A percentile compares a stretch with the other conserved stretches of the same genome.
Evolutionary conservation across 225 moss, liverwort and hornwort genomes (phyloP).

Genomic region (Marchantia paleacea): DNA sequence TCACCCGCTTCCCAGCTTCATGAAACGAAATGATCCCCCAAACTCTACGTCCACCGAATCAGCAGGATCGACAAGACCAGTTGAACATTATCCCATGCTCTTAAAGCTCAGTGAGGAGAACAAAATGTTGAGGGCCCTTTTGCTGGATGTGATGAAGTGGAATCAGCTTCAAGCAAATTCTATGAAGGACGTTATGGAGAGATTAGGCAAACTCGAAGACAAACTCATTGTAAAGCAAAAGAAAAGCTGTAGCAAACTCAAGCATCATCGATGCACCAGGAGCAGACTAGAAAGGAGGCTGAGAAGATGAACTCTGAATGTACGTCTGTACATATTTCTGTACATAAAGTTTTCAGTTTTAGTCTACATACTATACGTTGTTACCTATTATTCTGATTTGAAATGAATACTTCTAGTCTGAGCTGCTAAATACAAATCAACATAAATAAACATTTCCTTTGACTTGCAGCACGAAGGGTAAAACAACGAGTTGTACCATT

Average conservation of each 20-base stretch:
- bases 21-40: neutral
- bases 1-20: neutral
- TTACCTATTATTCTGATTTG: too few species aligned
- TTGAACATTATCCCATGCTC: neutral
- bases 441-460: too few species aligned
- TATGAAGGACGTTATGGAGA: constrained; percentile 20
- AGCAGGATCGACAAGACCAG: neutral
- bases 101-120: constrained; percentile 30
- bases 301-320: neutral
- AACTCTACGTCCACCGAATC: neutral
- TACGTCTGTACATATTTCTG: neutral
- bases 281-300: constrained; percentile 6
- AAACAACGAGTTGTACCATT: too few species aligned
- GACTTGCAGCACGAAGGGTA: too few species aligned
- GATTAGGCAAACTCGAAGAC: constrained; percentile 27
- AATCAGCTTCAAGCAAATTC: constrained; percentile 23
- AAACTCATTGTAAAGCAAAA: neutral
- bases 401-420: too few species aligned
- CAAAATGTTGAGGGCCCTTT: constrained; percentile 29
- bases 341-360: neutral
- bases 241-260: neutral
- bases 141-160: constrained; percentile 31
- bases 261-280: neutral
- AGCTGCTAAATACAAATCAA: too few species aligned
- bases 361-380: too few species aligned